A percentile compares a stretch with the other conserved stretches of the same genome.
These are phyloP conservation scores for Crithidia mellificae DNA, from an alignment of 208 protist species.

Conservation along the genomic window DNA sequence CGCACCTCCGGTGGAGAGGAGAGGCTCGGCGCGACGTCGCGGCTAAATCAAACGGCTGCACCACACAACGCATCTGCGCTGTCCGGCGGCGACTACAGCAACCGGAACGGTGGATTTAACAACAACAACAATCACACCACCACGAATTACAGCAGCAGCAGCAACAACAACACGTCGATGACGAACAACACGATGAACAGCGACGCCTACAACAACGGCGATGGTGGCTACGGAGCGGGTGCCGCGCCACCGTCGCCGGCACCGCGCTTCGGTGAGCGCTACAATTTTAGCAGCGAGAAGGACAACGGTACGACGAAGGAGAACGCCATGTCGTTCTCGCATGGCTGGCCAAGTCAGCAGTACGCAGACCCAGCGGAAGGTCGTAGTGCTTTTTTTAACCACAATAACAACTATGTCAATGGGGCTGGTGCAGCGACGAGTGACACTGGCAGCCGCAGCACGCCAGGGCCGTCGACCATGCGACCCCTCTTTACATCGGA, in stretches of 20 bases:
- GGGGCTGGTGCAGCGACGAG: too few relatives aligned
- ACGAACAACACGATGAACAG: constrained; percentile 29
- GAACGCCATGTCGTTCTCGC: neutral
- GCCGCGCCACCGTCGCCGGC: constrained; percentile 21
- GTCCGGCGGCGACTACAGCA: neutral
- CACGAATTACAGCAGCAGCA: constrained; percentile 14
- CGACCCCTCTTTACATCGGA: constrained; percentile 29
- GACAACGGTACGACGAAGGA: neutral
- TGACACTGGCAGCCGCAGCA: constrained; percentile 13
- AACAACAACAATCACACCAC: neutral
- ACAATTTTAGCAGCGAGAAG: neutral
- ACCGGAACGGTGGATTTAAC: neutral
- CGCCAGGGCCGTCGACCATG: constrained; percentile 14
- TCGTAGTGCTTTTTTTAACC: neutral
- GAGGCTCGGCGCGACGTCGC: neutral
- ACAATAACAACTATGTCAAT: too few relatives aligned
- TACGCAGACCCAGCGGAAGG: neutral
- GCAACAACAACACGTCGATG: constrained; percentile 32
- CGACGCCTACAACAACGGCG: constrained; percentile 6
- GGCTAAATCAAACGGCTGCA: constrained; percentile 19
- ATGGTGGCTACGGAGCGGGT: neutral
- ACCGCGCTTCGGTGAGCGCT: constrained; percentile 9
- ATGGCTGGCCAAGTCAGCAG: neutral
- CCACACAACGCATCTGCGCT: neutral
- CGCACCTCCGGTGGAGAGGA: neutral